Conservation (phyloP, 306 rosid genomes). For the Prunus davidiana region DNA sequence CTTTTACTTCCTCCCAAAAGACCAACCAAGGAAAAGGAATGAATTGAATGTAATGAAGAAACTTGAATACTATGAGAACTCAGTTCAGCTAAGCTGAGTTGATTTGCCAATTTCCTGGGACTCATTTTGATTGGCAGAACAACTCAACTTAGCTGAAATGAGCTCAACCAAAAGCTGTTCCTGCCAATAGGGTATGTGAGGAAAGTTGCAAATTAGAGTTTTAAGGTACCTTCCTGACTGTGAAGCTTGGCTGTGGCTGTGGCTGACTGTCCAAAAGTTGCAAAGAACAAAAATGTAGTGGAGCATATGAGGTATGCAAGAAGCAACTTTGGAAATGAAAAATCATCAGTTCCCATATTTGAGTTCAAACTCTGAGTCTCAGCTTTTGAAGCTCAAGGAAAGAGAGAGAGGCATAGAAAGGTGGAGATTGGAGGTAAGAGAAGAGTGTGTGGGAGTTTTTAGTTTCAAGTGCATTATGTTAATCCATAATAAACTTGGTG, state of each 20-base stretch:
- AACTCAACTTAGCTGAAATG: slow-evolving; percentile 1
- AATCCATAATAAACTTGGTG: neutral
- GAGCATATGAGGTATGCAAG: slow-evolving; percentile 32
- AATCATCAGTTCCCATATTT: slow-evolving; percentile 31
- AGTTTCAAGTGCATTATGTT: neutral
- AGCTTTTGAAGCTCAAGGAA: slow-evolving; percentile 2
- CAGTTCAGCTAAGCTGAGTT: neutral
- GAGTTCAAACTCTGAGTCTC: neutral
- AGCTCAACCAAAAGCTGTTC: neutral
- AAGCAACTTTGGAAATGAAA: slow-evolving; percentile 20
- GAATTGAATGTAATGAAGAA: neutral
- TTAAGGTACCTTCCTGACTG: slow-evolving; percentile 45
- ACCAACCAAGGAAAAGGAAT: neutral
- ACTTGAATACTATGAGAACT: neutral
- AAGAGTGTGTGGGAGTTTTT: neutral
- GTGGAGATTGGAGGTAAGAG: neutral
- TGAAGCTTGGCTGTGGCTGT: slow-evolving; percentile 54
- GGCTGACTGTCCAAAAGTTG: slow-evolving; percentile 40
- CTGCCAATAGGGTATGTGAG: neutral
- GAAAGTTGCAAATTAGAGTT: neutral
- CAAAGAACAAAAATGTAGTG: slow-evolving; percentile 28
- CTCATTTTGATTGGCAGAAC: neutral
- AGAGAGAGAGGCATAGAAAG: neutral
- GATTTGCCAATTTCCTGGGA: neutral
- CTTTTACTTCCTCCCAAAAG: neutral